Evolutionary conservation across 2,329 filamentous ascomycete genomes (phyloP).

Genomic region (Teratosphaeria gauchensis): DNA sequence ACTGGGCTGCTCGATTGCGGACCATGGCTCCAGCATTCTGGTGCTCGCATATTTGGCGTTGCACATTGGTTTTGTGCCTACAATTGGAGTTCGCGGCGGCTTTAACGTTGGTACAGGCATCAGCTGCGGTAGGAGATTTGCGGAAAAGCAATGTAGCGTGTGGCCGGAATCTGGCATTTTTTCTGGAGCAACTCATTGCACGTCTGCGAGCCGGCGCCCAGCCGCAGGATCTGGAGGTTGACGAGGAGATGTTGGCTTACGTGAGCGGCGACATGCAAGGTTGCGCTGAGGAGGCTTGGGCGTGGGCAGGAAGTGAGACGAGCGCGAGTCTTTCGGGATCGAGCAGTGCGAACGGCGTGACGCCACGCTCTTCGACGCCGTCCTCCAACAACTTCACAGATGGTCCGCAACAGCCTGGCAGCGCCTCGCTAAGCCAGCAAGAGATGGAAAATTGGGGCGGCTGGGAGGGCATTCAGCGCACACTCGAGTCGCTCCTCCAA

Average conservation of each 20-base stretch:
- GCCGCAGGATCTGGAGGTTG: conserved; percentile 43
- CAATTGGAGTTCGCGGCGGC: conserved; percentile 65
- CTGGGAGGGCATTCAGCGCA: conserved; percentile 64
- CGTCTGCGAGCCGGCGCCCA: conserved; percentile 37
- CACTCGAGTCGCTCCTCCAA: conserved; percentile 47
- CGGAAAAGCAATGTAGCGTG: conserved; percentile 67
- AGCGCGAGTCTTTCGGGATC: conserved; percentile 8
- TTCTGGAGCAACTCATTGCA: conserved; percentile 57
- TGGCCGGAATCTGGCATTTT: conserved; percentile 73
- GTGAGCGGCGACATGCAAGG: conserved; percentile 80
- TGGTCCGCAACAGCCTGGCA: conserved; percentile 9
- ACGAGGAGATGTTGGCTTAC: conserved; percentile 85
- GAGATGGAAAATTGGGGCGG: conserved; percentile 59
- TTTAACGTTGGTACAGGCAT: conserved; percentile 60
- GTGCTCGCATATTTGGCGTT: conserved; percentile 80
- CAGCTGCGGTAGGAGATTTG: conserved; percentile 59
- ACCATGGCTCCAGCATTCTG: conserved; percentile 64
- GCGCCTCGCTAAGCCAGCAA: conserved; percentile 9
- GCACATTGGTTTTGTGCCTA: conserved; percentile 68
- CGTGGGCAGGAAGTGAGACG: conserved; percentile 55
- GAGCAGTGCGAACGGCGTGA: neutral
- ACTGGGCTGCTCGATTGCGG: conserved; percentile 49
- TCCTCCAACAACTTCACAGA: neutral
- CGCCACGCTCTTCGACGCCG: neutral
- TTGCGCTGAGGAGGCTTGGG: conserved; percentile 67